phyloP scores from a whole-genome alignment of 192 early-diverging fungal genomes.

The Dimargaris xerosporica region DNA sequence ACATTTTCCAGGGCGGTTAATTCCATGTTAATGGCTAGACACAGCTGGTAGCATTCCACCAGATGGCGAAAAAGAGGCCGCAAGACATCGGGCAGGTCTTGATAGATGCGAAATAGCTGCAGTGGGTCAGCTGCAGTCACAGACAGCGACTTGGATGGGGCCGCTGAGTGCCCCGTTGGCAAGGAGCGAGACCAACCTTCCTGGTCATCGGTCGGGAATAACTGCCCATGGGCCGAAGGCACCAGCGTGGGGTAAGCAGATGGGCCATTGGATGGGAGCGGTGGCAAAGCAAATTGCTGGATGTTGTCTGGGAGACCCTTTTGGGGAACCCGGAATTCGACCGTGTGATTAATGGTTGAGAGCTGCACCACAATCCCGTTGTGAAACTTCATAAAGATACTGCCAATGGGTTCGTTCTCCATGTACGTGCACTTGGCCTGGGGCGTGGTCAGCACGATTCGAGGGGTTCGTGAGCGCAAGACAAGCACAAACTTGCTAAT shows the following conservation, averaged over 20 bases:
- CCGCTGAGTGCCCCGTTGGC: slow-evolving; percentile 8
- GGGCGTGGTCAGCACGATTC: slow-evolving; percentile 48
- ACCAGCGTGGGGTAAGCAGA: background rate
- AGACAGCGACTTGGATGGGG: background rate
- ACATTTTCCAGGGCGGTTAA: slow-evolving; percentile 17
- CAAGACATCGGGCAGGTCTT: slow-evolving; percentile 20
- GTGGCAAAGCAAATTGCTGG: slow-evolving; percentile 20
- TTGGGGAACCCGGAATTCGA: slow-evolving; percentile 31
- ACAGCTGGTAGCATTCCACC: slow-evolving; percentile 15
- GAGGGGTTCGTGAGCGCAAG: slow-evolving; percentile 42
- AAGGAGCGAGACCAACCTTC: slow-evolving; percentile 1
- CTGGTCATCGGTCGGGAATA: background rate
- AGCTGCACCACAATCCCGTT: slow-evolving; percentile 39
- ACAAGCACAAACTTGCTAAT: slow-evolving; percentile 33
- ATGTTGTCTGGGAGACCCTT: slow-evolving; percentile 29
- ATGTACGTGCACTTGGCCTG: slow-evolving; percentile 53
- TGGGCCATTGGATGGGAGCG: background rate
- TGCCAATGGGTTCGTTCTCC: slow-evolving; percentile 44
- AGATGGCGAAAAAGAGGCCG: slow-evolving; percentile 19
- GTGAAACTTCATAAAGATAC: slow-evolving; percentile 48
- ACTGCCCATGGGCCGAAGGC: background rate
- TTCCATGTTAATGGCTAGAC: slow-evolving; percentile 15
- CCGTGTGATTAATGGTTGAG: slow-evolving; percentile 14
- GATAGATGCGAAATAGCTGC: slow-evolving; percentile 14
- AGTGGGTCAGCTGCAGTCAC: background rate